Conservation (phyloP, 2,329 filamentous ascomycete species). For the Aspergillus udagawae region DNA sequence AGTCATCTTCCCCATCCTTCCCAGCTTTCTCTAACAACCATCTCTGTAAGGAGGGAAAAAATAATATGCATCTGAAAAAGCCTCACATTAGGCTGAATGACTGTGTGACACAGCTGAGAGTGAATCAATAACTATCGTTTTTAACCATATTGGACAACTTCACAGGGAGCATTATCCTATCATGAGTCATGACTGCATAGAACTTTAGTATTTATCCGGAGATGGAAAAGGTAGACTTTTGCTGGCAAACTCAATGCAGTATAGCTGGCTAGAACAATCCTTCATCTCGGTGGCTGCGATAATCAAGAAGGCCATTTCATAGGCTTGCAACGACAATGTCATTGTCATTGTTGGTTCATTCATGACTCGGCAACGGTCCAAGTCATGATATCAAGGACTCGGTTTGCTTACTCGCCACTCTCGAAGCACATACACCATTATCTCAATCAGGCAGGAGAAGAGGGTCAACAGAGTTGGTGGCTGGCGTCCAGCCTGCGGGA, state of each 20-base stretch:
- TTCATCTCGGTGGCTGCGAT: too few species aligned
- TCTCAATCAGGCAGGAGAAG: background rate
- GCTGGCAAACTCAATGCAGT: too few species aligned
- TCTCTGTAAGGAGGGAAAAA: background rate
- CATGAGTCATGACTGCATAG: too few species aligned
- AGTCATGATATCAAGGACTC: background rate
- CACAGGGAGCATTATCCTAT: too few species aligned
- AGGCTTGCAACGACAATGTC: too few species aligned
- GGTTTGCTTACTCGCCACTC: background rate
- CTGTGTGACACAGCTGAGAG: too few species aligned
- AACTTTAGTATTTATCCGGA: too few species aligned
- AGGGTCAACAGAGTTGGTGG: background rate
- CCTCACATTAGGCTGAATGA: background rate
- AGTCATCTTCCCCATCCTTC: background rate
- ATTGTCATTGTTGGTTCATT: too few species aligned
- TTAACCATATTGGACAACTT: background rate
- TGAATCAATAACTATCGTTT: background rate
- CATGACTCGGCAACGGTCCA: background rate
- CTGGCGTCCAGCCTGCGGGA: background rate
- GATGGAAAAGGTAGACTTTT: too few species aligned
- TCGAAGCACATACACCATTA: background rate
- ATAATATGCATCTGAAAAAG: background rate
- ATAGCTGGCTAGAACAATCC: too few species aligned
- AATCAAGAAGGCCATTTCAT: too few species aligned
- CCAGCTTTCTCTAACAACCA: background rate